These are phyloP conservation scores for Inosperma sp. DNA, from an alignment of 768 basidiomycete species.

Conservation along the genomic window DNA sequence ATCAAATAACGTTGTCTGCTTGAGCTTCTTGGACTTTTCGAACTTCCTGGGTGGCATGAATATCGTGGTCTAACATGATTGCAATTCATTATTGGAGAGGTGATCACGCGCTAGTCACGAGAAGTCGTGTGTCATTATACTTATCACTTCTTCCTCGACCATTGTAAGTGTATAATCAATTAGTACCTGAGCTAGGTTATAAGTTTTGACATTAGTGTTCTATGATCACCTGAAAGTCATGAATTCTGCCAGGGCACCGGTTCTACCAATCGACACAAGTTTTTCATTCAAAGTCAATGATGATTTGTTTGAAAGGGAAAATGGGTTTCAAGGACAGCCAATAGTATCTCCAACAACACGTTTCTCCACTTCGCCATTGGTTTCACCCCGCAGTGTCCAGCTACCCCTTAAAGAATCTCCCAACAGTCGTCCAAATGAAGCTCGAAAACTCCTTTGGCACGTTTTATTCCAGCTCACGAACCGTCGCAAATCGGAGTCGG, in stretches of 20 bases:
- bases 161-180: no score
- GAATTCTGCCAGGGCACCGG: not conserved
- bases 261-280: conserved; percentile 18
- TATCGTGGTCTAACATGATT: not conserved
- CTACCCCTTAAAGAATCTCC: conserved; percentile 18
- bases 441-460: conserved; percentile 64
- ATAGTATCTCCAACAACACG: conserved; percentile 4
- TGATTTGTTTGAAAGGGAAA: conserved; percentile 15
- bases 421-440: conserved; percentile 50
- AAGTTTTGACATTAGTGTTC: no score
- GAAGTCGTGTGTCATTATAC: no score
- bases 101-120: no score
- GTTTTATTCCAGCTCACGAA: conserved; percentile 58
- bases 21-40: conserved; percentile 26
- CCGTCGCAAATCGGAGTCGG: conserved; percentile 49
- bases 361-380: not conserved
- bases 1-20: conserved; percentile 29
- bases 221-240: no score
- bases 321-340: conserved; percentile 1
- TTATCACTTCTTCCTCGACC: no score
- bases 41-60: conserved; percentile 9
- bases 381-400: not conserved
- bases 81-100: no score
- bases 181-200: no score
- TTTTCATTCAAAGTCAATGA: conserved; percentile 22